Base-by-base conservation (phyloP, 2,329 filamentous ascomycete genomes). In the Nothophoma quercina region DNA sequence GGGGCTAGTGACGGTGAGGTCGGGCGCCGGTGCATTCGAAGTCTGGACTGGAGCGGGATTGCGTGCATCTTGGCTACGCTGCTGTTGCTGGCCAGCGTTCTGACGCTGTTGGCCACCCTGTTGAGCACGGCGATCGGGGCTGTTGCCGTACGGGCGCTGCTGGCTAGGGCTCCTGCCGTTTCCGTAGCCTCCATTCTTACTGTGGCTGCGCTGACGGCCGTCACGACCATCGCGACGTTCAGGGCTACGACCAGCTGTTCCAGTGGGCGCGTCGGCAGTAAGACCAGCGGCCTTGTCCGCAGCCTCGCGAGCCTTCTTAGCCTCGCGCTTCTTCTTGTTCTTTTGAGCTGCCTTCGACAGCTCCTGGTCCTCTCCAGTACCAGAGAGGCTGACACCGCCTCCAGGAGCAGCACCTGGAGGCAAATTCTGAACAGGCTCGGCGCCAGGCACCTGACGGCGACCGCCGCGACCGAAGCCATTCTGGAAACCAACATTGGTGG, bases 301-400 rank as follows among this genome's bases (percentile, higher is more conserved):
- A 5, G 81, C 84, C 38, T 95, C 92, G 72, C 93, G 95, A 43
- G 85, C 85, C 78, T 97, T 98, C 83, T 96, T 97, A 62, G 90
- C 90, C 63, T 90, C 88, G 36, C 95, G 86, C 85, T 98, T 98
- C 85, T 98, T 98, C 85, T 98, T 98, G 79, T 97, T 97, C 84
- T 97, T 97, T 65, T 91, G 80, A 10, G 90, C 92, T 46, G 89
- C 86, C 79, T 95, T 96, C 58, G 90, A 93, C 56, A 95, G 74
- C 63, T 84, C 87, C 55, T 91, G 89, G 34, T 87, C 78, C 76
- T 88, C 75, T 59, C 78, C 83, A 12, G 88, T 85, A 5, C 84
- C 83, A 21, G 87, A 85, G 36, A 90, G 81, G 57, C 83, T 84
- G 33, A 87, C 85, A 34, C 85, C 86, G 18, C 85, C 85, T 45